Evolutionary conservation across 768 basidiomycete genomes (phyloP).

Genomic region (Imleria badia): DNA sequence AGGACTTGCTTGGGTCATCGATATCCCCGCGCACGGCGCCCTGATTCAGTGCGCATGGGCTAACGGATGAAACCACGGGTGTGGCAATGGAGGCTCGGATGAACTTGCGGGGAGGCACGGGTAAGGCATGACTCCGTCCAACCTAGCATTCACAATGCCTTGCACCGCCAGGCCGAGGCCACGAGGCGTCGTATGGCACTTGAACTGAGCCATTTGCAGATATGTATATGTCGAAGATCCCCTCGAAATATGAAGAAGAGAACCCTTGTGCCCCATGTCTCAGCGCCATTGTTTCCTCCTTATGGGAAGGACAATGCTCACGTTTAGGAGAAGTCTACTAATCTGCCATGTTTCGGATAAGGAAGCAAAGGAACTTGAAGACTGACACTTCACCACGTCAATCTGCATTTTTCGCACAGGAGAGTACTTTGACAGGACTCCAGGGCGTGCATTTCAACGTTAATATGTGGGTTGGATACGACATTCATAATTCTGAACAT

Average conservation of each 20-base stretch:
- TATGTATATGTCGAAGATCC: conserved; percentile 20
- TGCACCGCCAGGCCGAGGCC: conserved; percentile 9
- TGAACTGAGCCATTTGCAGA: conserved; percentile 16
- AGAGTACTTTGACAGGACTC: conserved; percentile 4
- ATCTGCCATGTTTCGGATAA: conserved; percentile 24
- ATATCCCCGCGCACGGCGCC: conserved; percentile 11
- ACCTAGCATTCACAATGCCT: conserved; percentile 8
- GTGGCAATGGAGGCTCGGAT: conserved; percentile 19
- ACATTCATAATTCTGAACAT: conserved; percentile 13
- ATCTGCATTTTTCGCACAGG: conserved; percentile 17
- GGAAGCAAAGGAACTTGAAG: conserved; percentile 11
- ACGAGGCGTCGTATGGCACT: conserved; percentile 16
- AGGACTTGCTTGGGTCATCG: conserved; percentile 13
- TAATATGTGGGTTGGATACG: neutral
- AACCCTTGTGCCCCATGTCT: conserved; percentile 12
- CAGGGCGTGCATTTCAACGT: conserved; percentile 9
- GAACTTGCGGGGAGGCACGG: conserved; percentile 13
- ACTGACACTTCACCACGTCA: conserved; percentile 22
- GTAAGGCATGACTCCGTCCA: conserved; percentile 9
- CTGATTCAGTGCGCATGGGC: conserved; percentile 9
- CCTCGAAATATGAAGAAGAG: conserved; percentile 9
- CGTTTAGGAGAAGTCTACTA: conserved; percentile 14
- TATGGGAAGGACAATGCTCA: conserved; percentile 33
- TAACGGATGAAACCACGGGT: conserved; percentile 21
- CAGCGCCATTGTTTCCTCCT: conserved; percentile 31